Evolutionary conservation across 352 stramenopile genomes (phyloP), one percentile per base, ranked within the genome.

Genomic region (Phytophthora nicotianae): DNA sequence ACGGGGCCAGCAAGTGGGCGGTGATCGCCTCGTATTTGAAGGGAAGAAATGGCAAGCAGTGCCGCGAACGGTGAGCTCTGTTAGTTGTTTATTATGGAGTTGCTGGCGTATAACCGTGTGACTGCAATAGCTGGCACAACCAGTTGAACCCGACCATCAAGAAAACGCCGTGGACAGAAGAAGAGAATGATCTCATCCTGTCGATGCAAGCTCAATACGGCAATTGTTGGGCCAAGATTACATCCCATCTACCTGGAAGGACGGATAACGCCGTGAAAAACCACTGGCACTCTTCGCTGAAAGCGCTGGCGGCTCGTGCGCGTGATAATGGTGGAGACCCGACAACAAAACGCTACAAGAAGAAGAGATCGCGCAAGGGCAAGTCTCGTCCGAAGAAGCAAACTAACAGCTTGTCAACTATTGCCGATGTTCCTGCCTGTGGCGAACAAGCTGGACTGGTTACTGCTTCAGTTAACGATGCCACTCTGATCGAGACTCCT

Each of bases 241-340:
- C 97, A 0, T 95, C 98, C 69, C 77, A 89, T 16, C 73, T 99
- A n/a, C 94, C 95, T 17, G 97, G 97, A 2, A 79, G 97, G 3
- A 96, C 88, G 0, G 96, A 99, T 65, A 99, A 99, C 47, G 90
- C 91, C 3, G 97, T 99, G 45, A 99, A 99, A 77, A 99, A 99
- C 68, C 89, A 97, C 37, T 99, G 93, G 92, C 84, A 98, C 40
- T 93, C 86, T 19, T 95, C 86, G 19, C 78, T 95, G 64, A 91
- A 93, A 62, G 47, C 70, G 0, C 74, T 78, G 26, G 54, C 75
- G 5, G 89, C 88, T 64, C 50, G 53, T 58, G 27, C 32, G 24
- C 24, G 50, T 46, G 46, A 16, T 7, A 45, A 29, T 16, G 17
- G 2, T 16, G 13, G 27, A 23, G 19, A 49, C 10, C 8, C n/a